phyloP scores from a whole-genome alignment of 768 basidiomycete genomes.

The Naganishia onofrii region DNA sequence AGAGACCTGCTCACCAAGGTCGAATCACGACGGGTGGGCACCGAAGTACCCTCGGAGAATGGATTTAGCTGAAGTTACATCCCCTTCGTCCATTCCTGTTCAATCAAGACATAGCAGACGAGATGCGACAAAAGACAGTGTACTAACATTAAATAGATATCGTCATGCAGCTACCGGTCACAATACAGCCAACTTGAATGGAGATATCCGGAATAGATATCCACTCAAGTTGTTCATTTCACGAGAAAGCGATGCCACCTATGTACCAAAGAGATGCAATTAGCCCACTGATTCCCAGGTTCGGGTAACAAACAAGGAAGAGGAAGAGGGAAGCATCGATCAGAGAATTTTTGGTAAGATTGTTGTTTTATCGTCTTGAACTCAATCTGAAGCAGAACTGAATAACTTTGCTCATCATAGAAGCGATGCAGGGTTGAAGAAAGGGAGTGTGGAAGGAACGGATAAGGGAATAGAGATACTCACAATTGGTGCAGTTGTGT shows the following conservation, averaged over 20 bases:
- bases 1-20: background rate
- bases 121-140: background rate
- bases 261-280: slow-evolving; percentile 9
- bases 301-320: slow-evolving; percentile 1
- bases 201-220: no score
- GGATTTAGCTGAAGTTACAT: slow-evolving; percentile 28
- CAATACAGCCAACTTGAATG: background rate
- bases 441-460: background rate
- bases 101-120: background rate
- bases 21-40: slow-evolving; percentile 16
- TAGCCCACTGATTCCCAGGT: background rate
- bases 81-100: slow-evolving; percentile 19
- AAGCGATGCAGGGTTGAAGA: slow-evolving; percentile 10
- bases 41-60: slow-evolving; percentile 27
- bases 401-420: slow-evolving; percentile 26
- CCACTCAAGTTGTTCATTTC: no score
- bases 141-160: background rate
- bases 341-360: slow-evolving; percentile 25
- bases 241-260: background rate
- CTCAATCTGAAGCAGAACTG: slow-evolving; percentile 28
- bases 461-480: background rate
- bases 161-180: background rate
- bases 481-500: slow-evolving; percentile 7
- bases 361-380: slow-evolving; percentile 28
- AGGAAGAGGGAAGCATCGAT: slow-evolving; percentile 21